Evolutionary conservation across 2,329 filamentous ascomycete species (phyloP).

Genomic region (Venturiaceae sp.): DNA sequence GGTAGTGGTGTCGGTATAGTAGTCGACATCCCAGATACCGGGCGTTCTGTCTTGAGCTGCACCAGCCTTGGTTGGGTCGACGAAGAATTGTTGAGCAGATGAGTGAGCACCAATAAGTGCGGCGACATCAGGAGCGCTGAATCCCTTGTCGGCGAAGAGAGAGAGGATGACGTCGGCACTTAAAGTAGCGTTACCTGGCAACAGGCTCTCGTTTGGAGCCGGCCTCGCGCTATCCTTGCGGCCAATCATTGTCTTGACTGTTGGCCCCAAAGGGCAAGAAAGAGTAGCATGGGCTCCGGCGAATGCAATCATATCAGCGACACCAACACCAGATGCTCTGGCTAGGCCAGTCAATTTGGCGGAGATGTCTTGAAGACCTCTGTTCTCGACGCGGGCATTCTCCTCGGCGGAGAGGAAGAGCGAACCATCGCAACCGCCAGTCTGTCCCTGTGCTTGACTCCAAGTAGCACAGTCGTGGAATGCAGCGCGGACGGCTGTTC

Average conservation of each 20-base stretch:
- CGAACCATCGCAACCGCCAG: constrained; percentile 32
- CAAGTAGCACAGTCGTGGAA: constrained; percentile 20
- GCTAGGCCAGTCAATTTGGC: constrained; percentile 27
- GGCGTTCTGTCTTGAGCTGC: constrained; percentile 9
- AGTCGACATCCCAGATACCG: constrained; percentile 15
- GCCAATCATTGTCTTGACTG: constrained; percentile 33
- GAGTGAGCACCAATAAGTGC: constrained; percentile 47
- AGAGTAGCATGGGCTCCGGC: constrained; percentile 37
- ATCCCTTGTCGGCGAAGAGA: constrained; percentile 42
- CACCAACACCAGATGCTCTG: constrained; percentile 32
- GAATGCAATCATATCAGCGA: constrained; percentile 46
- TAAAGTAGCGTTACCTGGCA: constrained; percentile 25
- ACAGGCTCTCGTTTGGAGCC: constrained; percentile 4
- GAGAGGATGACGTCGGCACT: constrained; percentile 32
- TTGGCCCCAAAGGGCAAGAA: constrained; percentile 41
- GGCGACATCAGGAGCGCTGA: constrained; percentile 38
- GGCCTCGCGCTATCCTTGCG: background rate
- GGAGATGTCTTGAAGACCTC: constrained; percentile 34
- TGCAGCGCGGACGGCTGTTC: constrained; percentile 22
- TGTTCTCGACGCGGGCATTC: constrained; percentile 28
- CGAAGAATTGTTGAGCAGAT: constrained; percentile 34
- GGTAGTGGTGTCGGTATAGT: constrained; percentile 15
- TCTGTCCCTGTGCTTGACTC: constrained; percentile 6
- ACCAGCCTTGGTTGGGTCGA: constrained; percentile 23
- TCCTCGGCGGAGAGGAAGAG: constrained; percentile 27